phyloP scores from a whole-genome alignment of 257 asterid species.

The Salvia hispanica region DNA sequence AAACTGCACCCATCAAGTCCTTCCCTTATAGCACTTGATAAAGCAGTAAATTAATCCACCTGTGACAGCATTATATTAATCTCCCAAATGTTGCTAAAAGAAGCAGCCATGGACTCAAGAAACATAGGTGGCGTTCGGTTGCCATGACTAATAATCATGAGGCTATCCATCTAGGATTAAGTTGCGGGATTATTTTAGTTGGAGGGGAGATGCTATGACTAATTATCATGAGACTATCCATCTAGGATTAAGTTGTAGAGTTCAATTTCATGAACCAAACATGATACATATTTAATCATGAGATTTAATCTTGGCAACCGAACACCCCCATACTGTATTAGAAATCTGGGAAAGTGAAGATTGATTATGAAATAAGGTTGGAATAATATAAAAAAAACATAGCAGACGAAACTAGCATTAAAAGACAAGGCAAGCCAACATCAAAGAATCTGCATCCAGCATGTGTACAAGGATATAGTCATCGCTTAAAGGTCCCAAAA shows the following conservation, averaged over 20 bases:
- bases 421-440: not conserved
- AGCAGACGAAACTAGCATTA: not conserved
- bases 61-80: slow-evolving; percentile 20
- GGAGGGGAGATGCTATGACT: no score
- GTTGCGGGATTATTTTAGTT: no score
- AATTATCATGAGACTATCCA: no score
- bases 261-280: no score
- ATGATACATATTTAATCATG: no score
- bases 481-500: not conserved
- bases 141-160: no score
- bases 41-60: slow-evolving; percentile 26
- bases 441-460: not conserved
- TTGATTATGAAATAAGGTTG: slow-evolving; percentile 1
- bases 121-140: no score
- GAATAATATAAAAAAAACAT: no score
- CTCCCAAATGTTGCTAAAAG: slow-evolving; percentile 18
- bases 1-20: slow-evolving; percentile 36
- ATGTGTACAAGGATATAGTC: not conserved
- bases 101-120: slow-evolving; percentile 9
- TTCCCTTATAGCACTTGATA: slow-evolving; percentile 38
- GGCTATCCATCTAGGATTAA: no score
- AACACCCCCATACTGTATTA: no score
- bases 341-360: slow-evolving; percentile 12
- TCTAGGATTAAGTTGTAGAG: no score
- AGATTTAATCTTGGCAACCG: no score